Base-by-base conservation (phyloP, 2,329 filamentous ascomycete species). In the Alternaria tenuissima region DNA sequence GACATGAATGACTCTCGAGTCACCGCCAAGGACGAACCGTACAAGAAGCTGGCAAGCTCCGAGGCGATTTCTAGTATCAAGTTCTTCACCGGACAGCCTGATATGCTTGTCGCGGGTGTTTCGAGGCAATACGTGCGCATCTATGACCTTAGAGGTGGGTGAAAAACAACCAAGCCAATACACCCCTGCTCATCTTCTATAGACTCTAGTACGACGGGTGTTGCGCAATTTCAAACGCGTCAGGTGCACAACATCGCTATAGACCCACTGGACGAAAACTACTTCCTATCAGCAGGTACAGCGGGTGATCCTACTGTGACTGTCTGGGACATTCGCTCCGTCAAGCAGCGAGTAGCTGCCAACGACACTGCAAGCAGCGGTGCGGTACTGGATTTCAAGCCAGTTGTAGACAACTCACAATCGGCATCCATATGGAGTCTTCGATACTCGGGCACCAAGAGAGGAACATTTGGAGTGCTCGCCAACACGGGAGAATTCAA, bases 61-160 rank as follows among this genome's bases (percentile, higher is more conserved):
- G 89, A 93, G 42, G 89, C 91, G n/a, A 89, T 95, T 24, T 92
- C 90, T 1, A 94, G 91, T 71, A 88, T 94, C 68, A 89, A 91
- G 70, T 96, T 94, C 81, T 94, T 94, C 60, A 86, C 91, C 59
- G 87, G 91, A 65, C 90, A 89, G 64, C 91, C 92, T 8, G 87
- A 92, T 64, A 91, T 89, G 22, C 81, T 95, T 11, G 87, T 94
- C 28, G 89, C 89, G 28, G 91, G 91, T 1, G 90, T 94, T 51
- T 91, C 91, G 66, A 87, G 90, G 43, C 87, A 91, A 65, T 91
- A 89, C 38, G 84, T 95, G 46, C 85, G 91, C 16, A 86, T 94
- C 28, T 92, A 93, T 69, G 92, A 95, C 78, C 82, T 96, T 52
- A 83, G 92, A 84, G 91, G 90, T 92, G 80, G 67, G 78, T 72